These are phyloP conservation scores for Coniosporium apollinis DNA, from an alignment of 495 filamentous ascomycete species.

Conservation along the genomic window DNA sequence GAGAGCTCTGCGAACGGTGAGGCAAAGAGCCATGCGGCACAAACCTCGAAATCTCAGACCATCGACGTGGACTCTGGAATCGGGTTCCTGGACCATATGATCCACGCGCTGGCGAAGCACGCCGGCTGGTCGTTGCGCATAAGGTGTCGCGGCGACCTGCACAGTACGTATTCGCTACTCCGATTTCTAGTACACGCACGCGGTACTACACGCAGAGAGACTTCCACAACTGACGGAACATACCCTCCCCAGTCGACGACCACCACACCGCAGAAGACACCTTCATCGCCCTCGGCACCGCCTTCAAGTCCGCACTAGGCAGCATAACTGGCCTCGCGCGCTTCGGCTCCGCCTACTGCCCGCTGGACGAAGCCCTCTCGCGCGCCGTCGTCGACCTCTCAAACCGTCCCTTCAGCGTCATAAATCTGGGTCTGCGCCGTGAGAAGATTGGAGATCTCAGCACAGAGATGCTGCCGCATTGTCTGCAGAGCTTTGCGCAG, in stretches of 20 bases:
- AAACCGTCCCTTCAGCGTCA: slow-evolving; percentile 69
- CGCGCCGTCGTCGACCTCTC: slow-evolving; percentile 90
- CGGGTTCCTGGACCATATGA: slow-evolving; percentile 98
- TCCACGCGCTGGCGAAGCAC: slow-evolving; percentile 92
- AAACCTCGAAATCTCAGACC: slow-evolving; percentile 60
- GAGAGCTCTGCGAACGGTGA: slow-evolving; percentile 23
- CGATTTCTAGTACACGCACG: background rate
- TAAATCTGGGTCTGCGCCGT: slow-evolving; percentile 62
- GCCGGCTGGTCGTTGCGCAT: slow-evolving; percentile 79
- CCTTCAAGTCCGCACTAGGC: slow-evolving; percentile 64
- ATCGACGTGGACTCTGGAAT: slow-evolving; percentile 87
- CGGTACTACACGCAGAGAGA: background rate
- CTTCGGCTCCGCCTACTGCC: slow-evolving; percentile 80
- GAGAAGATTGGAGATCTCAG: slow-evolving; percentile 89
- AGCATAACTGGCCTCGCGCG: slow-evolving; percentile 63
- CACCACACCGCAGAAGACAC: slow-evolving; percentile 97
- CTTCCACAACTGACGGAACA: slow-evolving; percentile 4
- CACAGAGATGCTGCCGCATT: slow-evolving; percentile 95
- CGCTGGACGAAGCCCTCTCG: slow-evolving; percentile 87
- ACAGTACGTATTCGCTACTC: slow-evolving; percentile 42
- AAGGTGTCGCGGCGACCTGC: slow-evolving; percentile 69
- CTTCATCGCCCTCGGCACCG: slow-evolving; percentile 70
- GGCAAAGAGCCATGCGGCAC: slow-evolving; percentile 54
- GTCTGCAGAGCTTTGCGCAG: slow-evolving; percentile 82
- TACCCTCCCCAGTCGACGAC: slow-evolving; percentile 61